These are phyloP conservation scores for Austroboletus rostrupii DNA, from an alignment of 1,284 basidiomycete genomes.

Conservation along the genomic window DNA sequence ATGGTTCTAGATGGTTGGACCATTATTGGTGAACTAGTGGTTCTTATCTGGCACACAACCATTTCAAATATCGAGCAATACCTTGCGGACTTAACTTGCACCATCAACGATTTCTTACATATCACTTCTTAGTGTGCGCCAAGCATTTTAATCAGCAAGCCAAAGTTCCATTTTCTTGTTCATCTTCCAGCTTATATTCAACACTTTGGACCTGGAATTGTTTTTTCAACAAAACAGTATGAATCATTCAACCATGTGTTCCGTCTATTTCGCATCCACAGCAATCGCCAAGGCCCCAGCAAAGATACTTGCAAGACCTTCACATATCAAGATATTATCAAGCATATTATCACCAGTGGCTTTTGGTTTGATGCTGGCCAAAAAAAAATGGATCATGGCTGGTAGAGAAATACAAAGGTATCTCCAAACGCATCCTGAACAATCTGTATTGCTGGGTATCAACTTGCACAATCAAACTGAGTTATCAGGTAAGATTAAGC, in stretches of 20 bases:
- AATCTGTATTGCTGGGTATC: too few relatives aligned
- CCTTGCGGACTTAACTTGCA: not conserved
- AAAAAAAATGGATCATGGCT: too few relatives aligned
- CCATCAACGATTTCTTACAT: constrained; percentile 17
- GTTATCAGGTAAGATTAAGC: too few relatives aligned
- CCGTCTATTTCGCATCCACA: constrained; percentile 8
- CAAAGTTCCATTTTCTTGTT: constrained; percentile 14
- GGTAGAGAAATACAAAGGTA: too few relatives aligned
- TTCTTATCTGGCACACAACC: constrained; percentile 27
- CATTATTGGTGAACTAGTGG: not conserved
- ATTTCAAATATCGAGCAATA: constrained; percentile 16
- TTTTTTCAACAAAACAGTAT: constrained; percentile 10
- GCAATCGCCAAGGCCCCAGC: constrained; percentile 14
- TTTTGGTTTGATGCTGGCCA: constrained; percentile 7
- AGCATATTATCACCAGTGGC: constrained; percentile 13
- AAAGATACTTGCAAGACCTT: constrained; percentile 12
- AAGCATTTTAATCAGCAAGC: constrained; percentile 10
- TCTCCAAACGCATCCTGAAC: too few relatives aligned
- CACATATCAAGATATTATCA: constrained; percentile 9
- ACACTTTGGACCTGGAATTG: constrained; percentile 5
- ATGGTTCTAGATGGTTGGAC: not conserved
- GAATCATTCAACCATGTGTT: constrained; percentile 11
- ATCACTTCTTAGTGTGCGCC: constrained; percentile 8
- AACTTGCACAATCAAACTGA: too few relatives aligned
- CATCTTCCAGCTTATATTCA: constrained; percentile 10